Evolutionary conservation across 176 grass and related monocot genomes (phyloP).

Genomic region (Zea mays): DNA sequence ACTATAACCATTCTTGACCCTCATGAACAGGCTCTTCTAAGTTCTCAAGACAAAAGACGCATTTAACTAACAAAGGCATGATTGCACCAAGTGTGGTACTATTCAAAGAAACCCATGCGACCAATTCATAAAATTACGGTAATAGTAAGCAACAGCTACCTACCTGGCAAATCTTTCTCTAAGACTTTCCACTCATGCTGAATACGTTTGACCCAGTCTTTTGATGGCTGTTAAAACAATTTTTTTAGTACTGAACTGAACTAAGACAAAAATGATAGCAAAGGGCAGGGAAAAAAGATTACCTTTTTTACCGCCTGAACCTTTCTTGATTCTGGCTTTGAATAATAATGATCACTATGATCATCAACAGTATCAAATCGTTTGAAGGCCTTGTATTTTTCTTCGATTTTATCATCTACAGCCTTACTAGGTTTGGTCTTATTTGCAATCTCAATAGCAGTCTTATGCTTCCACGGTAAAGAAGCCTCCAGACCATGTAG

Average conservation of each 20-base stretch:
- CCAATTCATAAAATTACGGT: slow-evolving; percentile 6
- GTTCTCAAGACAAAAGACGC: neutral
- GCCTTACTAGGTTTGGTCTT: slow-evolving; percentile 40
- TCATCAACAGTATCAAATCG: slow-evolving; percentile 75
- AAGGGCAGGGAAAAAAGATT: slow-evolving; percentile 9
- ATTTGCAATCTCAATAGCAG: slow-evolving; percentile 30
- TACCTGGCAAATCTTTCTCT: slow-evolving; percentile 85
- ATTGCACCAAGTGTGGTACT: neutral
- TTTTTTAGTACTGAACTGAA: slow-evolving; percentile 8
- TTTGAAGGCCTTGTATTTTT: slow-evolving; percentile 71
- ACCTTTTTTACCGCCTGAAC: slow-evolving; percentile 49
- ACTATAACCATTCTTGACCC: slow-evolving; percentile 33
- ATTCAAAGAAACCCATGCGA: neutral
- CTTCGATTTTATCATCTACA: slow-evolving; percentile 57
- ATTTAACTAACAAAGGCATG: slow-evolving; percentile 17
- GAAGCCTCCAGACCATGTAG: slow-evolving; percentile 49
- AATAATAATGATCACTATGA: slow-evolving; percentile 69
- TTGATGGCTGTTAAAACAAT: slow-evolving; percentile 60
- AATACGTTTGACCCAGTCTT: slow-evolving; percentile 70
- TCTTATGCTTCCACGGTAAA: slow-evolving; percentile 58
- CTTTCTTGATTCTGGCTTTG: slow-evolving; percentile 43
- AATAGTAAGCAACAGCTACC: slow-evolving; percentile 26
- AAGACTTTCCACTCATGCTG: slow-evolving; percentile 85
- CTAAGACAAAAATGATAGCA: slow-evolving; percentile 3
- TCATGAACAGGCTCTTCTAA: neutral